Percentiles rank a stretch among this genome's conserved stretches.
These are phyloP conservation scores for Lactifluus rugatus DNA, from an alignment of 768 basidiomycete genomes.

Conservation along the genomic window DNA sequence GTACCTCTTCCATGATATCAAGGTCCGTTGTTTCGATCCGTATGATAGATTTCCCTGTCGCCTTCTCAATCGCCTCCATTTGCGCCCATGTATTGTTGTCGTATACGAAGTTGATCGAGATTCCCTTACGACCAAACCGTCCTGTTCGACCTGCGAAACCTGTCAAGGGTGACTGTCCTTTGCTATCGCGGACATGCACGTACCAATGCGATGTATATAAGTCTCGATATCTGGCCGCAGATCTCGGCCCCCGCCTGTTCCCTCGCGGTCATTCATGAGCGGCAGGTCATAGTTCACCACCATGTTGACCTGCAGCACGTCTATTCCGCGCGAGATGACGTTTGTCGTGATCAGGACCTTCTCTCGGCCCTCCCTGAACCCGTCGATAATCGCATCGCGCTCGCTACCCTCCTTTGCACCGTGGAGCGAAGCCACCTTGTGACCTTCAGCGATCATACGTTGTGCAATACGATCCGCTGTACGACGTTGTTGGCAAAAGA, in stretches of 20 bases:
- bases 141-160: conserved; percentile 76
- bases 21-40: conserved; percentile 84
- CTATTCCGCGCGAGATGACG: conserved; percentile 96
- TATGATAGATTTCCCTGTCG: conserved; percentile 67
- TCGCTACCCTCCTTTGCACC: conserved; percentile 86
- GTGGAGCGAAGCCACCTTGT: conserved; percentile 92
- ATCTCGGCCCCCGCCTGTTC: conserved; percentile 36
- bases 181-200: conserved; percentile 22
- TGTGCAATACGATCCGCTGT: conserved; percentile 88
- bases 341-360: conserved; percentile 99
- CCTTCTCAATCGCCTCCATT: conserved; percentile 83
- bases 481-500: conserved; percentile 92
- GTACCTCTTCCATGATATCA: conserved; percentile 89
- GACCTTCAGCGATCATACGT: conserved; percentile 87
- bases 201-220: conserved; percentile 95
- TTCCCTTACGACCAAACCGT: conserved; percentile 93
- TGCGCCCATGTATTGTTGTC: conserved; percentile 79
- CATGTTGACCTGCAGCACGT: conserved; percentile 99
- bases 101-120: conserved; percentile 96
- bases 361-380: conserved; percentile 90
- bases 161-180: not conserved
- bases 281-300: conserved; percentile 99
- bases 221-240: conserved; percentile 85
- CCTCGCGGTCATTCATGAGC: conserved; percentile 60
- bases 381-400: conserved; percentile 88